Evolutionary conservation across 768 basidiomycete genomes (phyloP).

Genomic region (Amanita subjunquillea): DNA sequence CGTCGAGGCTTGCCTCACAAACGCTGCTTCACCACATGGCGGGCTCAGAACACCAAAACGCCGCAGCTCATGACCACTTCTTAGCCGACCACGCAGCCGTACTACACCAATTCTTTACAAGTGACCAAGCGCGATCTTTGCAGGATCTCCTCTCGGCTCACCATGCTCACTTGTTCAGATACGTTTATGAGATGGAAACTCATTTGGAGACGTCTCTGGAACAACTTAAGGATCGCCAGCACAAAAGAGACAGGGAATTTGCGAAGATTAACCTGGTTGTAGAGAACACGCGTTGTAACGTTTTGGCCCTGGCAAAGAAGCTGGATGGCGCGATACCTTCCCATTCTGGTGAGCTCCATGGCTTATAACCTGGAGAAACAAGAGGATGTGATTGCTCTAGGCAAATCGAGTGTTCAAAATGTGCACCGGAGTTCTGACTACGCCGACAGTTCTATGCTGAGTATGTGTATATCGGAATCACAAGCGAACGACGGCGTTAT

Average conservation of each 20-base stretch:
- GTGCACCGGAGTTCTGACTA: neutral
- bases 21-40: neutral
- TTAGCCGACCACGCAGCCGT: neutral
- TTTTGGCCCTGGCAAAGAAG: neutral
- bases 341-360: neutral
- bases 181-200: slow-evolving; percentile 1
- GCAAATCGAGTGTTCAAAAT: neutral
- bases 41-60: neutral
- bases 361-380: neutral
- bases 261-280: neutral
- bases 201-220: neutral
- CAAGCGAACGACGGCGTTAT: neutral
- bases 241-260: neutral
- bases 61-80: too few species aligned
- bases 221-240: neutral
- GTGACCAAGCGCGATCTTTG: neutral
- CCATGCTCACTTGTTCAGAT: neutral
- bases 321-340: neutral
- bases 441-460: neutral
- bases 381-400: neutral
- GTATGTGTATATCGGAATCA: neutral
- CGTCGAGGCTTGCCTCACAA: neutral
- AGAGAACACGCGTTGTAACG: neutral
- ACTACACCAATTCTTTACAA: neutral
- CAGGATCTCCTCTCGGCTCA: neutral